Evolutionary conservation across 1,284 basidiomycete genomes (phyloP).

Genomic region (Somion occarium): DNA sequence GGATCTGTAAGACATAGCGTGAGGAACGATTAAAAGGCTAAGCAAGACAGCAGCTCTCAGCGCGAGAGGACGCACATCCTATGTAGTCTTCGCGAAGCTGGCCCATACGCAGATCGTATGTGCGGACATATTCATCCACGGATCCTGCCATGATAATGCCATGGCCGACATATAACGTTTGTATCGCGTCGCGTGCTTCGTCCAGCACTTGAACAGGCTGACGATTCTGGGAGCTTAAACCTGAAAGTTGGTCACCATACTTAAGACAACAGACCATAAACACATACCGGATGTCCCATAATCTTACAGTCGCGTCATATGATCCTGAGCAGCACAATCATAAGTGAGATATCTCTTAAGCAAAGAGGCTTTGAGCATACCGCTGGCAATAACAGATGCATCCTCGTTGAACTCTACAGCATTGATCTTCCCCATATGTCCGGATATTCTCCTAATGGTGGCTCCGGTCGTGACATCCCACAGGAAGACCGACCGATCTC

Average conservation of each 20-base stretch:
- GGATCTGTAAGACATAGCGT: conserved; percentile 51
- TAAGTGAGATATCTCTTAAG: not conserved
- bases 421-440: conserved; percentile 89
- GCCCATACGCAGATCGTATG: conserved; percentile 92
- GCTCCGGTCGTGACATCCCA: conserved; percentile 93
- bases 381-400: conserved; percentile 81
- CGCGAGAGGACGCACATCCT: conserved; percentile 72
- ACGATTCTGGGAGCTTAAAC: conserved; percentile 66
- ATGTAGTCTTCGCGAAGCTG: conserved; percentile 85
- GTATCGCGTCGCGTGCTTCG: conserved; percentile 88
- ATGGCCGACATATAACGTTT: conserved; percentile 64
- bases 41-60: too few relatives aligned
- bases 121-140: conserved; percentile 87
- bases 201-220: conserved; percentile 88
- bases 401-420: conserved; percentile 88
- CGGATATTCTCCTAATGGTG: conserved; percentile 77
- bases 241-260: not conserved
- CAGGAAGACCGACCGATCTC: conserved; percentile 87
- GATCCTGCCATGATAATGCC: conserved; percentile 77
- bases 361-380: conserved; percentile 36
- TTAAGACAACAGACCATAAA: not conserved
- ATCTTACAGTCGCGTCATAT: conserved; percentile 80
- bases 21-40: not conserved
- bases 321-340: conserved; percentile 53
- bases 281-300: conserved; percentile 86